Conservation (phyloP, 768 basidiomycete genomes). For the Hygrocybe coccinea region DNA sequence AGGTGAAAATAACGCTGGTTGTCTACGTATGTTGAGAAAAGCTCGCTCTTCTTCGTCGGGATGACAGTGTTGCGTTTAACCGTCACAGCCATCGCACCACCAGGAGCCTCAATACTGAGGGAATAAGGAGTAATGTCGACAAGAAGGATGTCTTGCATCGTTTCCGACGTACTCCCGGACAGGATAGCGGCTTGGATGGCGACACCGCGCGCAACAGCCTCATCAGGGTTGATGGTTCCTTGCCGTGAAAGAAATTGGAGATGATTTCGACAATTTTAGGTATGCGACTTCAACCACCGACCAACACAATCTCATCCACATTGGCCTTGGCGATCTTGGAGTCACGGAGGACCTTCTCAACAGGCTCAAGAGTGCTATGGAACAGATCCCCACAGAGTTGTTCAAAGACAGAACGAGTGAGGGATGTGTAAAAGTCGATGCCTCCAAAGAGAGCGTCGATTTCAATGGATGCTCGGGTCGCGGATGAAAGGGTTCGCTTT, state of each 20-base stretch:
- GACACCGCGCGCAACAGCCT: slow-evolving; percentile 71
- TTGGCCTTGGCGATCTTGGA: slow-evolving; percentile 74
- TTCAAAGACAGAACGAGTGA: slow-evolving; percentile 82
- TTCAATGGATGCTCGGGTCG: slow-evolving; percentile 50
- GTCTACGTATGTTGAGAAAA: slow-evolving; percentile 76
- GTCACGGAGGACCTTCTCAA: too few relatives aligned
- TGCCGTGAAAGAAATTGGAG: slow-evolving; percentile 63
- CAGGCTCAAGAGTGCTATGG: slow-evolving; percentile 80
- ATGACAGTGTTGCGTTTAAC: too few relatives aligned
- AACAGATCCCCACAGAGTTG: slow-evolving; percentile 81
- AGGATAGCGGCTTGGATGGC: slow-evolving; percentile 67
- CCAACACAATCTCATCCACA: slow-evolving; percentile 52
- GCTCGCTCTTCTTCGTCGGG: too few relatives aligned
- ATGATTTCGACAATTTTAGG: slow-evolving; percentile 64
- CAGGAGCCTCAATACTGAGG: too few relatives aligned
- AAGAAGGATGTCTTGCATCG: slow-evolving; percentile 50
- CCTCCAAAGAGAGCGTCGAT: slow-evolving; percentile 68
- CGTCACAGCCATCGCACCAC: too few relatives aligned
- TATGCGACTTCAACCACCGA: slow-evolving; percentile 68
- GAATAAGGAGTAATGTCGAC: slow-evolving; percentile 49
- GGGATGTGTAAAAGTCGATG: slow-evolving; percentile 73
- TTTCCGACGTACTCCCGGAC: too few relatives aligned
- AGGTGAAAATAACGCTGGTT: slow-evolving; percentile 79
- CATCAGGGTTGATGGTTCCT: slow-evolving; percentile 67
- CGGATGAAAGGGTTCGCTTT: slow-evolving; percentile 59